Conservation (phyloP, 2,329 filamentous ascomycete species). For the Colletotrichum sp. region DNA sequence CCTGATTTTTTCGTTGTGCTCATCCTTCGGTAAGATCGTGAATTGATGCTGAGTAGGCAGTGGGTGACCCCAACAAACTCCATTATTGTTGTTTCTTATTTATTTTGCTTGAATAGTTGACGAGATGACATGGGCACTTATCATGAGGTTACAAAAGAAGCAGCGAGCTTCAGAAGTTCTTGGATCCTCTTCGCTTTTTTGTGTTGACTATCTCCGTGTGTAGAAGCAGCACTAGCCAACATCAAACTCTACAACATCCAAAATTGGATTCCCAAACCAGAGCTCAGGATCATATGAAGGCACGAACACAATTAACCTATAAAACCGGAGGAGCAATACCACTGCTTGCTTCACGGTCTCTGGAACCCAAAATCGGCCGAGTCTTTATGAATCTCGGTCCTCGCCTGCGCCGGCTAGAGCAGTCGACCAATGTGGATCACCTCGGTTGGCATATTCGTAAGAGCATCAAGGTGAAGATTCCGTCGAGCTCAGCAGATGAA, state of each 20-base stretch:
- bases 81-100: too few relatives aligned
- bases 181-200: accelerated
- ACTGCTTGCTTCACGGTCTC: neutral
- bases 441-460: neutral
- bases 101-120: neutral
- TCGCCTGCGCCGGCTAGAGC: neutral
- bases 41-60: neutral
- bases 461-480: accelerated
- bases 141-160: neutral
- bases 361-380: accelerated
- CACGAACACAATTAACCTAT: neutral
- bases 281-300: neutral
- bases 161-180: neutral
- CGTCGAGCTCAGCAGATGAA: neutral
- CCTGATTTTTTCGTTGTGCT: neutral
- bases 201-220: neutral
- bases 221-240: neutral
- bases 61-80: too few relatives aligned
- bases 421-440: neutral
- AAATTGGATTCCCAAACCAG: too few relatives aligned
- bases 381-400: accelerated
- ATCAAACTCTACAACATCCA: neutral
- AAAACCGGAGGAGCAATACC: accelerated
- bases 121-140: neutral
- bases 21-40: neutral